These are phyloP conservation scores for Amaranthus palmeri DNA, from an alignment of 148 eudicot species.

Conservation along the genomic window DNA sequence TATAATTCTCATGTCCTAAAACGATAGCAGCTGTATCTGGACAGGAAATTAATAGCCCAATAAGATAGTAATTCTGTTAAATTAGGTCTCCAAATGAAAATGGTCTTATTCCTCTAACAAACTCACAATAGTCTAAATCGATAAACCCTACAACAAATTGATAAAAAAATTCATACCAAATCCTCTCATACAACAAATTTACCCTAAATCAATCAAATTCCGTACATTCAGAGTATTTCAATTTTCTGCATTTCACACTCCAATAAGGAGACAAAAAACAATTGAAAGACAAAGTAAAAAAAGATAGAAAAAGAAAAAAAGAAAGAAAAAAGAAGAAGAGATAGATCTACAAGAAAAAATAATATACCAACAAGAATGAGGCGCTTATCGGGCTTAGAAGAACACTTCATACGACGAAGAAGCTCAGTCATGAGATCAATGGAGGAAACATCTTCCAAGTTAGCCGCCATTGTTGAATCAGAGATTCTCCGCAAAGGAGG, in stretches of 20 bases:
- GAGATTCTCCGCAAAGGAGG: background rate
- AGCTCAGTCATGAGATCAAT: slow-evolving; percentile 82
- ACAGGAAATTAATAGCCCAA: no score
- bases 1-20: no score
- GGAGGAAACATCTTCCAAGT: slow-evolving; percentile 73
- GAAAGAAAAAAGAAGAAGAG: background rate
- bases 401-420: slow-evolving; percentile 89
- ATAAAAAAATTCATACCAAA: no score
- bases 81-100: no score
- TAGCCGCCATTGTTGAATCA: slow-evolving; percentile 32
- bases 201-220: background rate
- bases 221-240: background rate
- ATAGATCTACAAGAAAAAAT: slow-evolving; percentile 18
- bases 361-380: slow-evolving; percentile 77
- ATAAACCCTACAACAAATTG: no score
- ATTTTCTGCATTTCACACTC: background rate
- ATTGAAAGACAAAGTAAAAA: background rate
- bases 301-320: background rate
- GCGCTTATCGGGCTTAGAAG: slow-evolving; percentile 83
- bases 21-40: no score
- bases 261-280: background rate
- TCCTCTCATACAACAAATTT: background rate
- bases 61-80: no score
- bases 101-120: no score
- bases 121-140: no score